Evolutionary conservation across 495 filamentous ascomycete genomes (phyloP).

Genomic region (Penicillium verhagenii): DNA sequence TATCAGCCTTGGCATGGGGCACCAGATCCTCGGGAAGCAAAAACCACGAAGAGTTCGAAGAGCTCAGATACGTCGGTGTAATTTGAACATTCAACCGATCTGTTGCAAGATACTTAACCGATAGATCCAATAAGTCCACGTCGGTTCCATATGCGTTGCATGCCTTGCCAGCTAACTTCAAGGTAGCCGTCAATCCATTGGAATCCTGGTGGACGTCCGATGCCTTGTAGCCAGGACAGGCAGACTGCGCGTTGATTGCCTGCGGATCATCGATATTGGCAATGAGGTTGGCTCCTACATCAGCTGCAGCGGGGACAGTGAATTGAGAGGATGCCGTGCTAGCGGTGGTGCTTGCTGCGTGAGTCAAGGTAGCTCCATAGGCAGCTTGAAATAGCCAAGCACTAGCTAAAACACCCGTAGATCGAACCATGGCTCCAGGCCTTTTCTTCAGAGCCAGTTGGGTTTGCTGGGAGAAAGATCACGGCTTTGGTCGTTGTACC

Average conservation of each 20-base stretch:
- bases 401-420: slow-evolving; percentile 24
- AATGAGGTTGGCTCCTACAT: slow-evolving; percentile 56
- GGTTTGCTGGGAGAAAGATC: not conserved
- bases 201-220: slow-evolving; percentile 45
- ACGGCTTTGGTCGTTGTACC: not conserved
- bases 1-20: slow-evolving; percentile 52
- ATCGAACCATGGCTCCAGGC: slow-evolving; percentile 12
- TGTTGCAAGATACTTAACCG: slow-evolving; percentile 56
- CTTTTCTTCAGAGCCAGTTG: not conserved
- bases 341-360: slow-evolving; percentile 1
- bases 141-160: slow-evolving; percentile 65
- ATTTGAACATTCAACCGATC: slow-evolving; percentile 55
- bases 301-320: slow-evolving; percentile 57
- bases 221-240: slow-evolving; percentile 64
- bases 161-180: slow-evolving; percentile 53
- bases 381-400: slow-evolving; percentile 30
- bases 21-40: slow-evolving; percentile 63
- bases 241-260: slow-evolving; percentile 67
- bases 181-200: slow-evolving; percentile 51
- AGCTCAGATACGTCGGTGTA: slow-evolving; percentile 58
- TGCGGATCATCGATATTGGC: slow-evolving; percentile 71
- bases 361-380: slow-evolving; percentile 25
- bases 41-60: slow-evolving; percentile 67
- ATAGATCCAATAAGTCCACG: slow-evolving; percentile 54
- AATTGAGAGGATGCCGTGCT: slow-evolving; percentile 33